Evolutionary conservation across 495 filamentous ascomycete species (phyloP).

Genomic region (Aspergillus mulundensis): DNA sequence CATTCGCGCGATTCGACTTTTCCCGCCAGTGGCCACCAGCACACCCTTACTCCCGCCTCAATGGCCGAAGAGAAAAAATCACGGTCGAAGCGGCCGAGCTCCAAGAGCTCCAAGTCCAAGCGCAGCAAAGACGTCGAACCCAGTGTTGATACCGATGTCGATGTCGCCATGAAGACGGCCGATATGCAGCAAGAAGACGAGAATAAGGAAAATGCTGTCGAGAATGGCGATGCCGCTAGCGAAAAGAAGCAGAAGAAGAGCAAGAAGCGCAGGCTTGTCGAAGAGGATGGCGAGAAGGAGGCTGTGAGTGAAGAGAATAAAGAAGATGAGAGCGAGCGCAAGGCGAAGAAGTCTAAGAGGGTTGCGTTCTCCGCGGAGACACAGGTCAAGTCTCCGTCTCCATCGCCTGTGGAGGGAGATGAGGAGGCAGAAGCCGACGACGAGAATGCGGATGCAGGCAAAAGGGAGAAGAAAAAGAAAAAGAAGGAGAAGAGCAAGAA

Average conservation of each 20-base stretch:
- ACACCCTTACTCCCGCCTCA: neutral
- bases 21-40: neutral
- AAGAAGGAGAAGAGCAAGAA: slow-evolving; percentile 26
- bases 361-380: slow-evolving; percentile 70
- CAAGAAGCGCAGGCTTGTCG: slow-evolving; percentile 14
- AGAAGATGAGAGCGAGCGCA: neutral
- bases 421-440: slow-evolving; percentile 23
- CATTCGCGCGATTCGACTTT: neutral
- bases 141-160: slow-evolving; percentile 10
- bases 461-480: slow-evolving; percentile 37
- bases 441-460: slow-evolving; percentile 33
- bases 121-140: slow-evolving; percentile 11
- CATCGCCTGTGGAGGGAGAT: slow-evolving; percentile 1
- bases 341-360: slow-evolving; percentile 27
- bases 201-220: neutral
- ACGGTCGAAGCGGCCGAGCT: neutral
- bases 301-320: slow-evolving; percentile 1
- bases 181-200: slow-evolving; percentile 1
- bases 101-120: slow-evolving; percentile 6
- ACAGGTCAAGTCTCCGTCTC: neutral
- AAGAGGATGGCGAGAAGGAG: neutral
- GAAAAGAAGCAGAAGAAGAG: neutral
- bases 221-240: neutral
- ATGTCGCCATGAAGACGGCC: slow-evolving; percentile 1
- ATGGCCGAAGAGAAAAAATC: slow-evolving; percentile 9